Evolutionary conservation across 2,329 filamentous ascomycete species (phyloP).

Genomic region (Sarocladium kiliense): DNA sequence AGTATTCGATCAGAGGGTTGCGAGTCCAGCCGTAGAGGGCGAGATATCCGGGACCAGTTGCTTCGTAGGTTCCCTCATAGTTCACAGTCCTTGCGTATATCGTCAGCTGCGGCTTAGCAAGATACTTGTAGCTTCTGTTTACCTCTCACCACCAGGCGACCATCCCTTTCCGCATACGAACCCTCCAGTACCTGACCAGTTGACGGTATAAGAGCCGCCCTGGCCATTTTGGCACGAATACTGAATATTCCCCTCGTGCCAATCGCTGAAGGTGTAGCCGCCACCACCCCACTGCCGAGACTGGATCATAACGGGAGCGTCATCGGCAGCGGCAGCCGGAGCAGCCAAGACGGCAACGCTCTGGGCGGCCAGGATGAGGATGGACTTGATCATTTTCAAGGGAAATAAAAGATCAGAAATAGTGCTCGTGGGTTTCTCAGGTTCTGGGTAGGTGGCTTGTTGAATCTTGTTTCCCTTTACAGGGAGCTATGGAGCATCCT

Average conservation of each 20-base stretch:
- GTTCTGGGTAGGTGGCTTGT: background rate
- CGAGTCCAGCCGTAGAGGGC: constrained; percentile 35
- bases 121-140: background rate
- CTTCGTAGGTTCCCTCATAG: constrained; percentile 41
- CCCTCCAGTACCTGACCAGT: constrained; percentile 8
- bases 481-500: too few species aligned
- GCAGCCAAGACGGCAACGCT: constrained; percentile 15
- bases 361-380: constrained; percentile 19
- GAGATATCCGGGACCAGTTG: constrained; percentile 44
- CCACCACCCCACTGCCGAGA: constrained; percentile 7
- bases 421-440: background rate
- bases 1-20: constrained; percentile 32
- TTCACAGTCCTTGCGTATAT: constrained; percentile 39
- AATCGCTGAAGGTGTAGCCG: constrained; percentile 7
- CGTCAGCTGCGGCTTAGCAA: too few species aligned
- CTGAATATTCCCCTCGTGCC: constrained; percentile 8
- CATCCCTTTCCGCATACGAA: constrained; percentile 8
- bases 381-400: constrained; percentile 15
- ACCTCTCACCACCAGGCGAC: constrained; percentile 8
- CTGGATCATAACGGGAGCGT: constrained; percentile 11
- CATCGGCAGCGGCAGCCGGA: constrained; percentile 22
- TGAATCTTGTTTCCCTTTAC: background rate
- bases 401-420: background rate
- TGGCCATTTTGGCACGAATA: constrained; percentile 7
- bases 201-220: constrained; percentile 3